Evolutionary conservation across 129 eudicot genomes (phyloP), one percentile per base, ranked within the genome.

Genomic region (Flaveria robusta): DNA sequence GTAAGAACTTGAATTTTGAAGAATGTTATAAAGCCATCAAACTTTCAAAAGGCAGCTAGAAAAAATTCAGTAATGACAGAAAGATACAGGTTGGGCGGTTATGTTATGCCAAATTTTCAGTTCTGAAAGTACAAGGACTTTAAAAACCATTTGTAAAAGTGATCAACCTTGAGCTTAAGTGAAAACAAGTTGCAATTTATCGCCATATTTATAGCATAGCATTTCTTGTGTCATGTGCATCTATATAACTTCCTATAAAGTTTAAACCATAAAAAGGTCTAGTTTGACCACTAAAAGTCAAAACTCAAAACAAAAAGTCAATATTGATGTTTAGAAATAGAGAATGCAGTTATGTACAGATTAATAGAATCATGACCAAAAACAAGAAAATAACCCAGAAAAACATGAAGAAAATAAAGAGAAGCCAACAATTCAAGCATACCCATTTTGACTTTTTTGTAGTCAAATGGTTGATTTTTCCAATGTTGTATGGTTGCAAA

Each of bases 331-430:
- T 7, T 46, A 27, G 49, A 9, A 9, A 26, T 18, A 18, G 3
- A 46, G 7, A 5, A 43, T n/a, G n/a, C n/a, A n/a, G n/a, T n/a
- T n/a, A n/a, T n/a, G 14, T 74, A 12, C 12, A 60, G 14, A 74
- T 71, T 71, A 77, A 80, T 78, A n/a, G n/a, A 64, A 71, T 80
- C 70, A 84, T 76, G 77, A 56, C 74, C 67, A 76, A 71, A 60
- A 29, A 5, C 58, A 84, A 68, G 77, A 72, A 71, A 55, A 70
- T 70, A 78, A 81, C 78, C 60, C 27, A 24, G 58, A 66, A 22
- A 20, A 51, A 9, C 3, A 63, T 9, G 37, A 81, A 70, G 9
- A 23, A 70, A 55, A 70, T 10, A 49, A 77, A 42, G n/a, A 68
- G 24, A 71, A 39, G 15, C 54, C 41, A 65, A 34, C 56, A 46